Base-by-base conservation (phyloP, 108 stramenopile species). In the Asterionellopsis glacialis region DNA sequence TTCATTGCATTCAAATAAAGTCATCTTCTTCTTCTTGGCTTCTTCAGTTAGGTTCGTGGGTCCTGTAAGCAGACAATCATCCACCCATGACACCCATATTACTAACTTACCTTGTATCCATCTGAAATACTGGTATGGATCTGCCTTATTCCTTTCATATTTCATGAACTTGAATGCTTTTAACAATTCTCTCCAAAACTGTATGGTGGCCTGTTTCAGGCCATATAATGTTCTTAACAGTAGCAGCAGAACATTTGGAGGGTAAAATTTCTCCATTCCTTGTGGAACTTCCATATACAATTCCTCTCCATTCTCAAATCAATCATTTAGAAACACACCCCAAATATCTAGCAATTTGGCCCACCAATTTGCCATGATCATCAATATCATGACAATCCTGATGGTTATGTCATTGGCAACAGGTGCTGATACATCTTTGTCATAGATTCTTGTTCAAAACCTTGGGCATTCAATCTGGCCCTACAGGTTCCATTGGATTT, bases 401-500 rank as follows among this genome's bases (percentile, higher is more conserved):
- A 79, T 63, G 1, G 59, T 61, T 22, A 59, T 45, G 13, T 64
- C 65, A 24, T 57, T 71, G 11, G 57, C 53, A 7, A 74, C 77
- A 19, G 70, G 76, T 52, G 76, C 26, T 9, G 64, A 39, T 6
- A 58, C 68, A 23, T 62, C 51, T 23, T 33, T 69, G 54, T 41
- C 70, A 43, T 79, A 68, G 13, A 28, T 1, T 51, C 24, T 42
- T 79, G 69, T 19, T 57, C 9, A 27, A 66, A 79, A 57, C 77
- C 77, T 59, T 69, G 24, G 0, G 59, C 73, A 49, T 59, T 70
- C 1, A 65, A 13, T 39, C 77, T 59, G 12, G 65, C 79, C 50
- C 72, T 40, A 18, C 41, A 49, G 9, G 40, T 56, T 21, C 75
- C 80, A 61, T 70, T 70, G 12, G 63, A 19, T 51, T 80, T 80